These are phyloP conservation scores for Acanthamoeba healyi DNA, from an alignment of 208 protist genomes.

Conservation along the genomic window DNA sequence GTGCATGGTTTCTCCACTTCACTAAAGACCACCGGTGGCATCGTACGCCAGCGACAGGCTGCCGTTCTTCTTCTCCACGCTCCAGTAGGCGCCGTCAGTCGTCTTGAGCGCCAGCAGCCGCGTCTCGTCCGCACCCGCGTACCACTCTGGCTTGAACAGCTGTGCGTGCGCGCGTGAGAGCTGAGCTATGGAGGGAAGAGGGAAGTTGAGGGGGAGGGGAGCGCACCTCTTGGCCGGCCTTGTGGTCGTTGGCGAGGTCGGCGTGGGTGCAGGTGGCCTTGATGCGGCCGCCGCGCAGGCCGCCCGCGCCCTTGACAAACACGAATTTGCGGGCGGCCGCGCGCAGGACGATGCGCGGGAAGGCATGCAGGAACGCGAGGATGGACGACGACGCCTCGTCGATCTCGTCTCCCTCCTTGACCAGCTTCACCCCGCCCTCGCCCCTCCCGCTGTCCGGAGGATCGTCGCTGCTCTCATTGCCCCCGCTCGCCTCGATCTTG, in stretches of 20 bases:
- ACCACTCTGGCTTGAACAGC: constrained; percentile 12
- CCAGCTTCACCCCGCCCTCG: no score
- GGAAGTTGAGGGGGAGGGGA: neutral
- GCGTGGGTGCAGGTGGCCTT: neutral
- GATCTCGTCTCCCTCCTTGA: no score
- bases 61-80: constrained; percentile 32
- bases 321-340: constrained; percentile 18
- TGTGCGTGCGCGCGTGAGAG: neutral
- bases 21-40: no score
- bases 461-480: no score
- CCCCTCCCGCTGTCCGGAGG: no score
- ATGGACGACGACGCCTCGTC: neutral
- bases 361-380: neutral
- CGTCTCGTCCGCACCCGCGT: neutral
- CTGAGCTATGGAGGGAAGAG: neutral
- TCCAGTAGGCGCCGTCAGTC: constrained; percentile 12
- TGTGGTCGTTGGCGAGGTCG: neutral
- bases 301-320: neutral
- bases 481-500: no score
- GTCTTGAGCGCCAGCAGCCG: neutral
- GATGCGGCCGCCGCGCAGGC: neutral
- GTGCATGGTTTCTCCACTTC: no score
- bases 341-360: neutral
- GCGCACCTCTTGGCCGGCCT: constrained; percentile 16
- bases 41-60: neutral